Conservation (phyloP, 1,284 basidiomycete species). For the Cryptococcus sp. region DNA sequence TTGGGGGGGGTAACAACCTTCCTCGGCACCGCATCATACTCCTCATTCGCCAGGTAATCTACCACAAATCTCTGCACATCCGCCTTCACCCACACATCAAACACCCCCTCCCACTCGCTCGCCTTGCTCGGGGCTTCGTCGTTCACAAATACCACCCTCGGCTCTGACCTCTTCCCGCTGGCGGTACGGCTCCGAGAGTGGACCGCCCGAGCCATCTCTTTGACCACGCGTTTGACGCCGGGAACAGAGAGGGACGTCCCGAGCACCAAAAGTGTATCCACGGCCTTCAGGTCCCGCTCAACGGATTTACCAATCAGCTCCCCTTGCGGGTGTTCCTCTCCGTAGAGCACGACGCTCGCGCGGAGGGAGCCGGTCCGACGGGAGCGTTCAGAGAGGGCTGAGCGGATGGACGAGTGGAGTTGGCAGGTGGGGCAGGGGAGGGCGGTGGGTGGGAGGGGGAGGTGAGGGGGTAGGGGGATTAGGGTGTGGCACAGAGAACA, state of each 20-base stretch:
- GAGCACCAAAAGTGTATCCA: constrained; percentile 80
- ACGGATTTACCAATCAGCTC: constrained; percentile 80
- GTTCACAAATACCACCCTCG: constrained; percentile 80
- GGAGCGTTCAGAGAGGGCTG: constrained; percentile 71
- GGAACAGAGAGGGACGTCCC: constrained; percentile 87
- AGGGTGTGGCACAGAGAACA: constrained; percentile 76
- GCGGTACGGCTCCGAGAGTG: constrained; percentile 31
- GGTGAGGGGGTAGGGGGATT: constrained; percentile 61
- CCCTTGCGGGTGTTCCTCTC: constrained; percentile 81
- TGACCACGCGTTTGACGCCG: constrained; percentile 87
- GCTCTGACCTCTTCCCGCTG: constrained; percentile 39
- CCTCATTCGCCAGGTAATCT: constrained; percentile 14
- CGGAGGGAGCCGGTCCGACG: constrained; percentile 76
- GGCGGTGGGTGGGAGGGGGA: constrained; percentile 56
- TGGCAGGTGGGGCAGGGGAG: constrained; percentile 78
- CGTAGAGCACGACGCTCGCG: constrained; percentile 86
- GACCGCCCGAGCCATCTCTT: constrained; percentile 82
- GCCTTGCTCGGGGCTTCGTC: constrained; percentile 82
- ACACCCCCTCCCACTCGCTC: constrained; percentile 83
- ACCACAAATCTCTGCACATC: constrained; percentile 76
- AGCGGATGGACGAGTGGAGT: constrained; percentile 64
- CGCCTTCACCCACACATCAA: constrained; percentile 86
- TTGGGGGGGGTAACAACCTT: not conserved
- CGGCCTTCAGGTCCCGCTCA: constrained; percentile 67
- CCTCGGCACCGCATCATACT: not conserved